Conservation (phyloP, 306 rosid genomes). For the Sechiopsis laciniata region DNA sequence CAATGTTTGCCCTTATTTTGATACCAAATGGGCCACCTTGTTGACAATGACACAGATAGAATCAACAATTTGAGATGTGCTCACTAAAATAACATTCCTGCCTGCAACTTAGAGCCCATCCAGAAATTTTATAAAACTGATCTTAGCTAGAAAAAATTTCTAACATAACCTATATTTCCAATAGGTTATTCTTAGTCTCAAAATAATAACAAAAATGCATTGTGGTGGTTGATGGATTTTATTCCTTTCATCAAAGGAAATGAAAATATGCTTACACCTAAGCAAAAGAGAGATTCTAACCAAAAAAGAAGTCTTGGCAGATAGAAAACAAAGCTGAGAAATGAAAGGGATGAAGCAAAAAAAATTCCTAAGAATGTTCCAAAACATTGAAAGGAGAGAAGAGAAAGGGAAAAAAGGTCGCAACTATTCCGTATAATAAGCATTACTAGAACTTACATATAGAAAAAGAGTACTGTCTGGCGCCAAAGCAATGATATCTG, state of each 20-base stretch:
- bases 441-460: slow-evolving; percentile 53
- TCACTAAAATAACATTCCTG: slow-evolving; percentile 1
- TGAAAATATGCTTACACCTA: slow-evolving; percentile 4
- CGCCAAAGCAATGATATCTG: slow-evolving; percentile 72
- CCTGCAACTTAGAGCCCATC: neutral
- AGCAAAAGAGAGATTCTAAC: neutral
- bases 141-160: neutral
- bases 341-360: slow-evolving; percentile 5
- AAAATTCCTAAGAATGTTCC: neutral
- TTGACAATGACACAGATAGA: neutral
- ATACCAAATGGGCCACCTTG: neutral
- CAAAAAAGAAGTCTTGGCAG: neutral
- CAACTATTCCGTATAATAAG: neutral
- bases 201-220: neutral
- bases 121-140: neutral
- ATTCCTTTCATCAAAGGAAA: neutral
- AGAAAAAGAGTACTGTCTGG: slow-evolving; percentile 80
- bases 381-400: neutral
- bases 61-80: slow-evolving; percentile 2
- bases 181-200: neutral
- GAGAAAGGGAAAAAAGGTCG: neutral
- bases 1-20: neutral
- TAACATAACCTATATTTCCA: neutral
- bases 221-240: neutral
- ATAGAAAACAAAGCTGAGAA: neutral